Evolutionary conservation across 2,329 filamentous ascomycete species (phyloP).

Genomic region (Aspergillus phoenicis): DNA sequence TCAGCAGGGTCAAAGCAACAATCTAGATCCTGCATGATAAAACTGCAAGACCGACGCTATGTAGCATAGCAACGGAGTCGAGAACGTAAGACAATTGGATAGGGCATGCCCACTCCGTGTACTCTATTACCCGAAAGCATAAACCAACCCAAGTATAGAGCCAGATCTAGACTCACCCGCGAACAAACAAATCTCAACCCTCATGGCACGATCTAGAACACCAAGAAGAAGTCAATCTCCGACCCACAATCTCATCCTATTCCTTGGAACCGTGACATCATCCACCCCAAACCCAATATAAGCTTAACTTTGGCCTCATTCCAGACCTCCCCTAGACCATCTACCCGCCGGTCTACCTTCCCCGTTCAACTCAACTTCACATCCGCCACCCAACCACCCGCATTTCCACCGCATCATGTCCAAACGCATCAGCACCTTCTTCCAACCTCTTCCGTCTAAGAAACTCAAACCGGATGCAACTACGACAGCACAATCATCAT

Average conservation of each 20-base stretch:
- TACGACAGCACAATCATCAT: not conserved
- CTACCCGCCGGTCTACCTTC: not conserved
- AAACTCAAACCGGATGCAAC: constrained; percentile 28
- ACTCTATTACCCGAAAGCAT: too few species aligned
- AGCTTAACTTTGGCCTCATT: not conserved
- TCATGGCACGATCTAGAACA: not conserved
- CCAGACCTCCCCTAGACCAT: not conserved
- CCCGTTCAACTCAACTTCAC: not conserved
- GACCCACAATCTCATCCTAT: not conserved
- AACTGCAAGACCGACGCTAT: too few species aligned
- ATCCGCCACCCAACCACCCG: not conserved
- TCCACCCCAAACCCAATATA: not conserved
- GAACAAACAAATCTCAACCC: not conserved
- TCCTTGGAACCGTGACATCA: not conserved
- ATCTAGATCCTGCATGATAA: not conserved
- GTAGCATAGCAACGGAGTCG: not conserved
- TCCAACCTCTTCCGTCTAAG: constrained; percentile 52
- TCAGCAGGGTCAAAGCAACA: not conserved
- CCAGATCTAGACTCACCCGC: not conserved
- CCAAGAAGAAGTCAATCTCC: not conserved
- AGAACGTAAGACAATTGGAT: not conserved
- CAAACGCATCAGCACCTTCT: constrained; percentile 72
- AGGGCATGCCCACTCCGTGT: not conserved
- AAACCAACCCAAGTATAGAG: not conserved
- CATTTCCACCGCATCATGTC: constrained; percentile 27